Evolutionary conservation across 352 stramenopile species (phyloP).

Genomic region (Phytophthora pisi): DNA sequence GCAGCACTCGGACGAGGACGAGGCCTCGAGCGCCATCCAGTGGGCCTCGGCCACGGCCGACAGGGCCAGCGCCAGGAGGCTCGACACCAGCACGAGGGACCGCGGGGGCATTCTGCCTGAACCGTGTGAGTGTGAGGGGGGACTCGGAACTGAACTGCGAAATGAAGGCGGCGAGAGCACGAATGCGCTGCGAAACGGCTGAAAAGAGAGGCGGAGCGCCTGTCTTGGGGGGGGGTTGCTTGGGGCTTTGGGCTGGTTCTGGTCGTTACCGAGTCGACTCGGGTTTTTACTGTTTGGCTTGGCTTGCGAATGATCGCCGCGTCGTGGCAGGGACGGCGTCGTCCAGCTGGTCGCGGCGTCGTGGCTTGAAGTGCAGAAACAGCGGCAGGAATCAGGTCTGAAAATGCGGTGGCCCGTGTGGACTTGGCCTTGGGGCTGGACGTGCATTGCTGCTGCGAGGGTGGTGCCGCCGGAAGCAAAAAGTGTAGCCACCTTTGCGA

Average conservation of each 20-base stretch:
- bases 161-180: slow-evolving; percentile 19
- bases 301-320: not conserved
- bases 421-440: not conserved
- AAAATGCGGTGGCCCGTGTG: no score
- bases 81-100: slow-evolving; percentile 1
- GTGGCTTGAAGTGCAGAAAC: slow-evolving; percentile 18
- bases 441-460: no score
- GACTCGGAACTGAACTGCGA: not conserved
- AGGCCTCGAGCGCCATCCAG: slow-evolving; percentile 24
- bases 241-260: not conserved
- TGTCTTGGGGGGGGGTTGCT: slow-evolving; percentile 21
- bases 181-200: slow-evolving; percentile 25
- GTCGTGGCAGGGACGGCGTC: not conserved
- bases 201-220: slow-evolving; percentile 33
- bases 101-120: no score
- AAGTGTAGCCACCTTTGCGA: not conserved
- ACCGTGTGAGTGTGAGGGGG: no score
- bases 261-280: not conserved
- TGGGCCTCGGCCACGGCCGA: slow-evolving; percentile 2
- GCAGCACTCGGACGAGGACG: slow-evolving; percentile 51
- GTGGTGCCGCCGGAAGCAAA: no score
- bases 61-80: not conserved
- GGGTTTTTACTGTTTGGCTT: slow-evolving; percentile 30
- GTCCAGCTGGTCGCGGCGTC: slow-evolving; percentile 19
- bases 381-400: not conserved